These are phyloP conservation scores for Candida maesae DNA, from an alignment of 805 yeast genomes.

Conservation along the genomic window DNA sequence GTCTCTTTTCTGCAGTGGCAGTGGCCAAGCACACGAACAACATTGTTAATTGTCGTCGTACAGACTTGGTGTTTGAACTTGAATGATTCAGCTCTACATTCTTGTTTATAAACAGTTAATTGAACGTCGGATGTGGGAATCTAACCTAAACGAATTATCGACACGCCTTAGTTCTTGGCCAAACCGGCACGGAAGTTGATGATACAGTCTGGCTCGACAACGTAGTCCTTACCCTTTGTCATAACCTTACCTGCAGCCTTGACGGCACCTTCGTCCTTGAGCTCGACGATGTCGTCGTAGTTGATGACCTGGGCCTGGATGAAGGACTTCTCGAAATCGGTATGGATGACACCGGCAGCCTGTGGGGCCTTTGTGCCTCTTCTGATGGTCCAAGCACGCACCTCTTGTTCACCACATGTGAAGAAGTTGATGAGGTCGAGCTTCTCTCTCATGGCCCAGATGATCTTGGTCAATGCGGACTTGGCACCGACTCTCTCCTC, in stretches of 20 bases:
- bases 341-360: conserved; percentile 98
- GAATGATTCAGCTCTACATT: too few relatives aligned
- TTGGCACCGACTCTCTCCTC: conserved; percentile 67
- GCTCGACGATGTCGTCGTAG: conserved; percentile 72
- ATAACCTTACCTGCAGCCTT: conserved; percentile 85
- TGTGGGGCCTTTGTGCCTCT: conserved; percentile 93
- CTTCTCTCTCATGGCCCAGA: conserved; percentile 81
- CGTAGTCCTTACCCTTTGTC: conserved; percentile 92
- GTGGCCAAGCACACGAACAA: not conserved
- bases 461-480: conserved; percentile 83
- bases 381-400: conserved; percentile 97
- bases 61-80: not conserved
- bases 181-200: conserved; percentile 92
- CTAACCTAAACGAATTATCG: too few relatives aligned
- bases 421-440: conserved; percentile 87
- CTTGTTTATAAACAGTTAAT: too few relatives aligned
- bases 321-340: conserved; percentile 91
- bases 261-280: conserved; percentile 76
- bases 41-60: not conserved
- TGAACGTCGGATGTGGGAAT: too few relatives aligned
- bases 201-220: conserved; percentile 92
- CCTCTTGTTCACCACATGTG: conserved; percentile 95
- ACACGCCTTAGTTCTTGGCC: conserved; percentile 51
- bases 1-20: not conserved
- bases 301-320: conserved; percentile 92